Conservation (phyloP, 139 green algal genomes). For the Micractinium sp. region DNA sequence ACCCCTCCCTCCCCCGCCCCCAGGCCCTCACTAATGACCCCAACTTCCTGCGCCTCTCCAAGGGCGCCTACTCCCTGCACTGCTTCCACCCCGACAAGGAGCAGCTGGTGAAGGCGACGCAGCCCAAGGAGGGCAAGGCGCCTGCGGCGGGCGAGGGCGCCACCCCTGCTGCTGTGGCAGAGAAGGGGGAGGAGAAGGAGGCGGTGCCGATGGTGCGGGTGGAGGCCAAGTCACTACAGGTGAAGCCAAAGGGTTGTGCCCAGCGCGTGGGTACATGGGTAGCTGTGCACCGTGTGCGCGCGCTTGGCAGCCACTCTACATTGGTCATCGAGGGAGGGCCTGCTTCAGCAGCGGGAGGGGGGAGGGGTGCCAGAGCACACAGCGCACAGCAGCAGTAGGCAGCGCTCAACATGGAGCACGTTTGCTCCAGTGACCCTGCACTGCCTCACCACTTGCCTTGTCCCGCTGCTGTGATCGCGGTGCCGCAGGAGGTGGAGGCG, state of each 20-base stretch:
- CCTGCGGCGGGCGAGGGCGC: background rate
- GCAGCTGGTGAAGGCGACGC: constrained; percentile 8
- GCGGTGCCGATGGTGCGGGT: constrained; percentile 10
- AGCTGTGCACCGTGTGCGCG: background rate
- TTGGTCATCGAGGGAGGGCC: too few relatives aligned
- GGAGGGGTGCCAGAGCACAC: too few relatives aligned
- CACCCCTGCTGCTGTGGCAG: background rate
- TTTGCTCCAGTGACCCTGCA: background rate
- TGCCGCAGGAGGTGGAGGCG: constrained; percentile 5
- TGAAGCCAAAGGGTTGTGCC: background rate
- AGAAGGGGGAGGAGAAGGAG: background rate
- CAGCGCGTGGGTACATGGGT: background rate
- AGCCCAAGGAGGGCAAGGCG: constrained; percentile 19
- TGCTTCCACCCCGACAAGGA: constrained; percentile 38
- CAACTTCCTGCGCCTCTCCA: constrained; percentile 39
- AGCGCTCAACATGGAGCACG: too few relatives aligned
- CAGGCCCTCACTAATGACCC: constrained; percentile 21
- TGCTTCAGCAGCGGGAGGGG: too few relatives aligned
- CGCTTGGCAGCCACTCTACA: too few relatives aligned
- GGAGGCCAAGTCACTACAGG: constrained; percentile 12
- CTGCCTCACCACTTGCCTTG: background rate
- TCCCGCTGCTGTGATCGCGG: background rate
- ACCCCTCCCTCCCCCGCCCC: too few relatives aligned
- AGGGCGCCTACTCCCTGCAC: constrained; percentile 44
- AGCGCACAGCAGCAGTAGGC: too few relatives aligned